Conservation (phyloP, 192 early-diverging fungal genomes). For the Oehlia diaphana region DNA sequence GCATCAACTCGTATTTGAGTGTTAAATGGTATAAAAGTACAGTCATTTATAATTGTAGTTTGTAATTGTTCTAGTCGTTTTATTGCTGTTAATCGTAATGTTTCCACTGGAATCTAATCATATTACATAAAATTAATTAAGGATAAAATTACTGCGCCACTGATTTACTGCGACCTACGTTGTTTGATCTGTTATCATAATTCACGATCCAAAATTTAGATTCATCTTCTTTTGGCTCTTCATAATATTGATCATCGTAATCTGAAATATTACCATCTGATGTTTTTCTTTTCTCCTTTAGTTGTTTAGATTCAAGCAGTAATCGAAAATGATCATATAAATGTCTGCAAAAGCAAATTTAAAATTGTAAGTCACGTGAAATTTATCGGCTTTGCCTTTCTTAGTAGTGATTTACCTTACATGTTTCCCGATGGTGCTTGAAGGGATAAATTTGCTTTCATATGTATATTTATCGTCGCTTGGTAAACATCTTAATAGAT, state of each 20-base stretch:
- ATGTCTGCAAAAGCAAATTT: not conserved
- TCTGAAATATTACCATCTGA: not conserved
- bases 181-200: constrained; percentile 13
- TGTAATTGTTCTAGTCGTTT: constrained; percentile 21
- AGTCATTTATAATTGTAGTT: not conserved
- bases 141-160: too few species aligned
- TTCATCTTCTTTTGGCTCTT: not conserved
- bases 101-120: constrained; percentile 3
- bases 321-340: constrained; percentile 25
- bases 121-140: not conserved
- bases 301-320: constrained; percentile 8
- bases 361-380: not conserved
- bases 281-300: not conserved
- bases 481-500: constrained; percentile 13
- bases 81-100: constrained; percentile 1
- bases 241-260: not conserved
- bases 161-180: not conserved
- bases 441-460: constrained; percentile 18
- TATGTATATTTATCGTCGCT: constrained; percentile 12
- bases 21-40: not conserved
- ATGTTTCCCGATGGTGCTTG: constrained; percentile 28
- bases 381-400: not conserved
- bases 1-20: constrained; percentile 32
- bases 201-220: constrained; percentile 6
- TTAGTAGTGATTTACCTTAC: constrained; percentile 13